A percentile compares a stretch with the other conserved stretches of the same genome.
Conservation (phyloP, 208 protist genomes). For the Crithidia bombi region DNA sequence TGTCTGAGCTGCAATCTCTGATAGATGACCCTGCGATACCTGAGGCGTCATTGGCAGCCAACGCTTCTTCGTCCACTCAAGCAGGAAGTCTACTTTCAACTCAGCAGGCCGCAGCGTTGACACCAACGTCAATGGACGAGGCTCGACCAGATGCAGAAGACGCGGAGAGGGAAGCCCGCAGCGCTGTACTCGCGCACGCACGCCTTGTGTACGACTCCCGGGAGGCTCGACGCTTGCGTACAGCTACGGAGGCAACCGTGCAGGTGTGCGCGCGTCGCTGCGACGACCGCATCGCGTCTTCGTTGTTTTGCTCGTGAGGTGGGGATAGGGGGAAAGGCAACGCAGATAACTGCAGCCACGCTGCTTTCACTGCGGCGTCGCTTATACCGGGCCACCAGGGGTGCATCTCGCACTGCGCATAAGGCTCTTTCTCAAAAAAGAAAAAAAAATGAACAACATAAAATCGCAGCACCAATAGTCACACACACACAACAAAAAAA, state of each 20-base stretch:
- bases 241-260: conserved; percentile 41
- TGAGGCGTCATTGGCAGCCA: not conserved
- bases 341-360: no score
- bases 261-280: conserved; percentile 40
- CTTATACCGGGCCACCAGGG: no score
- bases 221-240: conserved; percentile 32
- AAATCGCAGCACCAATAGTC: no score
- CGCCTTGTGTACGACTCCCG: conserved; percentile 36
- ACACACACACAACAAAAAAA: no score
- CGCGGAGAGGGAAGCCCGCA: conserved; percentile 9
- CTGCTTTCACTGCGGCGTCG: no score
- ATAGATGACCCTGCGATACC: not conserved
- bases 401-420: no score
- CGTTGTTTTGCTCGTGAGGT: conserved; percentile 8
- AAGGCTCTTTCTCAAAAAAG: no score
- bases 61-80: not conserved
- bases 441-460: no score
- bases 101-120: not conserved
- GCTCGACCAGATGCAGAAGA: not conserved
- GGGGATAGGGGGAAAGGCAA: no score
- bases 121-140: not conserved
- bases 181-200: conserved; percentile 21
- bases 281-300: conserved; percentile 38
- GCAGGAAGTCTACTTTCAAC: not conserved
- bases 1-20: conserved; percentile 12